These are phyloP conservation scores for Globisporangium canariense DNA, from an alignment of 352 stramenopile species.

Conservation along the genomic window DNA sequence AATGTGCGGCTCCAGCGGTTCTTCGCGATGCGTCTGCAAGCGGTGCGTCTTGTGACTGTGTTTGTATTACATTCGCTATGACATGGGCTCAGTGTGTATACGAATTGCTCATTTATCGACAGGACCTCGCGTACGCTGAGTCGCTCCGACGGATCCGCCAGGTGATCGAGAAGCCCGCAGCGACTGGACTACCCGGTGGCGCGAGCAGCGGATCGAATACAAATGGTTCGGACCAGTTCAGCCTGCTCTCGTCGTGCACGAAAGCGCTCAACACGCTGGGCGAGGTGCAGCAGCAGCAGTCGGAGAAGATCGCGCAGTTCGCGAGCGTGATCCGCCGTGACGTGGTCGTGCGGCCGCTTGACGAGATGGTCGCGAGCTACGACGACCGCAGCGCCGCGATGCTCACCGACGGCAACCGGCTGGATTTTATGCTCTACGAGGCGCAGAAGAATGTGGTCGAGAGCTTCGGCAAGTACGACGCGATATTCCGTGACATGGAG, in stretches of 20 bases:
- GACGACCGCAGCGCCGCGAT: conserved; percentile 53
- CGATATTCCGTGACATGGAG: conserved; percentile 63
- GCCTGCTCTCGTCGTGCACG: conserved; percentile 41
- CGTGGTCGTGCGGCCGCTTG: conserved; percentile 57
- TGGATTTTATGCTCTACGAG: conserved; percentile 53
- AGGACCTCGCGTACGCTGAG: conserved; percentile 76
- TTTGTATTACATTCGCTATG: background rate
- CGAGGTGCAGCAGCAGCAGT: conserved; percentile 74
- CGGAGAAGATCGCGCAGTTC: conserved; percentile 77
- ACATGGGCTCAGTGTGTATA: background rate
- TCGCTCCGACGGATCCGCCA: conserved; percentile 58
- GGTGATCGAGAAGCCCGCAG: conserved; percentile 37
- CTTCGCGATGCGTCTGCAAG: conserved; percentile 61
- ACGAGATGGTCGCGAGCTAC: conserved; percentile 69
- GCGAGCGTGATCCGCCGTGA: conserved; percentile 68
- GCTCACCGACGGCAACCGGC: conserved; percentile 46
- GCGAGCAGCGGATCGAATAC: background rate
- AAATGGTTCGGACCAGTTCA: conserved; percentile 6
- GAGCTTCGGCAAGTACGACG: conserved; percentile 55
- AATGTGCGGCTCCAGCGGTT: conserved; percentile 66
- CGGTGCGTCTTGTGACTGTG: conserved; percentile 20
- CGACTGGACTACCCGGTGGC: background rate
- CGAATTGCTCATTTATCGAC: background rate
- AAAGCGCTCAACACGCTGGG: conserved; percentile 60
- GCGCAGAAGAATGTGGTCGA: conserved; percentile 56